phyloP scores from a whole-genome alignment of 2,329 filamentous ascomycete species.

The Talaromyces sp. region DNA sequence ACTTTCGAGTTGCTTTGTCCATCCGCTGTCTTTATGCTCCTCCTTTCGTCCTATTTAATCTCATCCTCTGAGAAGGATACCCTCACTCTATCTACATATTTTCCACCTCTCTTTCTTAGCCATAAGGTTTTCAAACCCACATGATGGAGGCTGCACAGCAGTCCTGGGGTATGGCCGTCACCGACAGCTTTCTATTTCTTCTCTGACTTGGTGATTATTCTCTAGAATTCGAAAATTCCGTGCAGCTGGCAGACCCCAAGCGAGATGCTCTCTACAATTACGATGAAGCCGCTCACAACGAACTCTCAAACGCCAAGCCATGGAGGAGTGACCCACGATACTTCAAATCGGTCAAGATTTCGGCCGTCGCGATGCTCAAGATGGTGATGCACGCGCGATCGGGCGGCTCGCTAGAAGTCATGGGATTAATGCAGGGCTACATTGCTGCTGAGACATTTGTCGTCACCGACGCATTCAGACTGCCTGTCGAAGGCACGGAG shows the following conservation, averaged over 20 bases:
- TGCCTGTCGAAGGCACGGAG: slow-evolving; percentile 97
- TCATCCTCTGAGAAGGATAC: not conserved
- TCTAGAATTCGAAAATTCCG: slow-evolving; percentile 79
- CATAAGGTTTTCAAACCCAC: slow-evolving; percentile 6
- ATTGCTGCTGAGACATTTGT: slow-evolving; percentile 78
- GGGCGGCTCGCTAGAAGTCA: slow-evolving; percentile 86
- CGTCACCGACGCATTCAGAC: slow-evolving; percentile 86
- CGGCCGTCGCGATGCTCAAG: slow-evolving; percentile 88
- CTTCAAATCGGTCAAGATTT: slow-evolving; percentile 92
- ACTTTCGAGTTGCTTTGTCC: not conserved
- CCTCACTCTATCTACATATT: not conserved
- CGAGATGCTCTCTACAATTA: slow-evolving; percentile 92
- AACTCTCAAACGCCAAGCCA: slow-evolving; percentile 60
- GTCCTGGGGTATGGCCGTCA: slow-evolving; percentile 53
- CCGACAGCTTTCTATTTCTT: not conserved
- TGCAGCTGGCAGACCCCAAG: slow-evolving; percentile 76
- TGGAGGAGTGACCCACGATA: slow-evolving; percentile 77
- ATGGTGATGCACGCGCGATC: slow-evolving; percentile 99
- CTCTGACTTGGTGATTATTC: not conserved
- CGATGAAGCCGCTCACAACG: slow-evolving; percentile 63
- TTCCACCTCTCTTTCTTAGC: not conserved
- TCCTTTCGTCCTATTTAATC: not conserved
- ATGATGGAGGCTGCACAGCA: slow-evolving; percentile 55
- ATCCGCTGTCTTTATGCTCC: not conserved
- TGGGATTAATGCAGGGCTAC: slow-evolving; percentile 98